A percentile compares a stretch with the other conserved stretches of the same genome.
Evolutionary conservation across 1,284 basidiomycete genomes (phyloP).

Genomic region (Ceratobasidium sp.): DNA sequence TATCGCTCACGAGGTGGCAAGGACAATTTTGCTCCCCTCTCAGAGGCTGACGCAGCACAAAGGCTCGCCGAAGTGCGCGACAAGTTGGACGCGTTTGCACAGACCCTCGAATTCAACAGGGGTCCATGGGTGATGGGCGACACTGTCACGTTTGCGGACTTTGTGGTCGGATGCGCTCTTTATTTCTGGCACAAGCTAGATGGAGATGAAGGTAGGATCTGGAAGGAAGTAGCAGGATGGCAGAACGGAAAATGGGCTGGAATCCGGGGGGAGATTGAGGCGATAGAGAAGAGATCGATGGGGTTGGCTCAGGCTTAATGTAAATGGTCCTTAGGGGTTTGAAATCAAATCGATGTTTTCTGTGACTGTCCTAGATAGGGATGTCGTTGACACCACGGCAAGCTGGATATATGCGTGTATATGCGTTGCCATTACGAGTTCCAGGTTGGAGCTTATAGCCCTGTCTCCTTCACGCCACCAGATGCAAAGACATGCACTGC

Average conservation of each 20-base stretch:
- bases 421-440: too few relatives aligned
- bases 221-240: conserved; percentile 3
- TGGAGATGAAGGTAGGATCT: not conserved
- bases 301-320: too few relatives aligned
- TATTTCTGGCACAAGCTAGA: not conserved
- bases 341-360: too few relatives aligned
- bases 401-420: too few relatives aligned
- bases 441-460: too few relatives aligned
- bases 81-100: not conserved
- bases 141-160: conserved; percentile 39
- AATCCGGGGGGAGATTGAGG: conserved; percentile 1
- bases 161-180: conserved; percentile 14
- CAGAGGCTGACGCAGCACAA: not conserved
- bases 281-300: too few relatives aligned
- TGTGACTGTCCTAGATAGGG: too few relatives aligned
- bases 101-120: conserved; percentile 2
- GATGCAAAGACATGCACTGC: too few relatives aligned
- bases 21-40: not conserved
- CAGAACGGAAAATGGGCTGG: conserved; percentile 16
- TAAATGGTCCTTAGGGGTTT: too few relatives aligned
- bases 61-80: conserved; percentile 2
- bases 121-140: conserved; percentile 39
- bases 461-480: too few relatives aligned
- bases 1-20: not conserved
- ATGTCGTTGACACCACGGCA: too few relatives aligned